Evolutionary conservation across 257 asterid genomes (phyloP).

Genomic region (Scutellaria barbata): DNA sequence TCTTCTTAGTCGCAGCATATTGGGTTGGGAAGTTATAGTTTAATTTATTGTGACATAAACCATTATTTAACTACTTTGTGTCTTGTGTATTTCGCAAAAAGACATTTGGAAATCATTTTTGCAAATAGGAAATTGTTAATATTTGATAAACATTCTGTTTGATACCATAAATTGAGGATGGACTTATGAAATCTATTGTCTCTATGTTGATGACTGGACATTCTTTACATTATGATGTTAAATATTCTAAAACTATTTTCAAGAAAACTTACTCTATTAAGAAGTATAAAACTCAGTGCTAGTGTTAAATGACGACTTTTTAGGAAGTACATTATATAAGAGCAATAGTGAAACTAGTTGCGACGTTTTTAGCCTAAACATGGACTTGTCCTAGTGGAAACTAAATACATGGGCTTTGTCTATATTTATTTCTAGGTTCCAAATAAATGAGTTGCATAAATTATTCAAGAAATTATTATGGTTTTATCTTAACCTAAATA

Average conservation of each 20-base stretch:
- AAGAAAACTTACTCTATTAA: background rate
- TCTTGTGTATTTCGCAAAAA: too few relatives aligned
- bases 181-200: background rate
- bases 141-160: background rate
- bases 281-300: background rate
- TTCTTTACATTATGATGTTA: slow-evolving; percentile 10
- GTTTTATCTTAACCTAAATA: background rate
- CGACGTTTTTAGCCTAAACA: too few relatives aligned
- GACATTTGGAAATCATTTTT: too few relatives aligned
- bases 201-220: background rate
- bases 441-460: background rate
- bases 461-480: background rate
- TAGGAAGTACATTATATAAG: too few relatives aligned
- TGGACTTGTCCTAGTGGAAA: too few relatives aligned
- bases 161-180: background rate
- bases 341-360: too few relatives aligned
- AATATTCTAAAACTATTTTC: background rate
- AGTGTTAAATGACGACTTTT: too few relatives aligned
- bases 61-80: background rate
- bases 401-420: background rate
- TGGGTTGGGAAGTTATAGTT: background rate
- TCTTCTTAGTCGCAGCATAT: background rate
- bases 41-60: background rate
- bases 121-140: too few relatives aligned
- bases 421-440: background rate